Base-by-base conservation (phyloP, 495 filamentous ascomycete genomes). In the Xylaria intraflava region DNA sequence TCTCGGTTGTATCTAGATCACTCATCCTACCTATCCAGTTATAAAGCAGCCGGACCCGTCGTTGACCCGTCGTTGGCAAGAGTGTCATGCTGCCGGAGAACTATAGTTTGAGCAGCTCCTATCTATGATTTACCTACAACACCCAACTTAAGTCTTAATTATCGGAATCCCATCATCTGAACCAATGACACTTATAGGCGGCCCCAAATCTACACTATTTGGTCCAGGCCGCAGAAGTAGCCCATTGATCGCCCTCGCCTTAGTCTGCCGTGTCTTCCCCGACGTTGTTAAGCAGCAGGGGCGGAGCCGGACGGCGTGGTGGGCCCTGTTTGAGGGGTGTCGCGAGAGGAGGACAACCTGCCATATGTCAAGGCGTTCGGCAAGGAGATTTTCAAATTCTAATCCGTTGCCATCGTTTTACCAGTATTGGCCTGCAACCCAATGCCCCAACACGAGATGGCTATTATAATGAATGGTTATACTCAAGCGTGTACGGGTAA, bases 351-450 rank as follows among this genome's bases (percentile, higher is more conserved):
- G 29, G 68, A 73, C 0, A 70, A 72, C 14, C 66, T 87, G 6
- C 82, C 83, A 1, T 87, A 86, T 57, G 65, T 80, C 51, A 73
- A 70, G 47, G 79, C 79, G 0, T 74, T 84, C 8, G 76, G 82
- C 19, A 85, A 83, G 53, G 84, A 87, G 57, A 79, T 81, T 6
- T 68, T 86, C 4, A 69, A 84, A 16, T 86, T 82, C 82, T 62
- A 80, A 1, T 82, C 83, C 9, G 79, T 85, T 6, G 79, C 81
- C 11, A 82, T 76, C 44, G n/a, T n/a, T n/a, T n/a, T n/a, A n/a
- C n/a, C n/a, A n/a, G n/a, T n/a, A 74, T 84, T 44, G 83, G 83
- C 46, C 80, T 79, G 1, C 81, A 81, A 53, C 83, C 82, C 14
- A 81, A 86, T 60, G 77, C 80, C 2, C 78, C 74, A 3, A 84